phyloP scores from a whole-genome alignment of 2,329 filamentous ascomycete genomes.

The Trichoderma sp. region DNA sequence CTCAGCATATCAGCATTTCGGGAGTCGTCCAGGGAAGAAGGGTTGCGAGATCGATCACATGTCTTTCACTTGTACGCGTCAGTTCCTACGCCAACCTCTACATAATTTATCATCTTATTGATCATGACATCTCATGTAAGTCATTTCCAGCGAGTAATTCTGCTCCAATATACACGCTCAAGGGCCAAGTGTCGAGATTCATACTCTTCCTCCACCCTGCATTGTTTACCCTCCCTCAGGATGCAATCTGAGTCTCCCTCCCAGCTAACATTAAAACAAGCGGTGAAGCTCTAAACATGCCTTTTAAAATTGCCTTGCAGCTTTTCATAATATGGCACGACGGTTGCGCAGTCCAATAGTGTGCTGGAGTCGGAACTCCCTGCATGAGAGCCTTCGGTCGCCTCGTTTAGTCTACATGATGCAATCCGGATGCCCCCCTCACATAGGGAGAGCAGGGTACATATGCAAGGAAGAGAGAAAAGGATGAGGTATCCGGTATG shows the following conservation, averaged over 20 bases:
- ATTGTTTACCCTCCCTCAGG: not conserved
- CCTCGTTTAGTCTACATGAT: not conserved
- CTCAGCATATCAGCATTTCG: not conserved
- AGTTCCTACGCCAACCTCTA: too few species aligned
- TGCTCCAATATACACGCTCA: too few species aligned
- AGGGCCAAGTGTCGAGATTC: too few species aligned
- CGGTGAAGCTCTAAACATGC: slow-evolving; percentile 3
- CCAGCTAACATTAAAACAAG: not conserved
- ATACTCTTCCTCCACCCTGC: not conserved
- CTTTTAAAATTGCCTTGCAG: not conserved
- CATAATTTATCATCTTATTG: too few species aligned
- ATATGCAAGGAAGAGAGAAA: not conserved
- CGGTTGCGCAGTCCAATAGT: not conserved
- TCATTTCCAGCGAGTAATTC: too few species aligned
- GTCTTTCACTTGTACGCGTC: too few species aligned
- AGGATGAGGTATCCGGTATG: not conserved
- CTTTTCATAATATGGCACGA: not conserved
- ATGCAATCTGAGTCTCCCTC: too few species aligned
- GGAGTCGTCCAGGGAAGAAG: too few species aligned
- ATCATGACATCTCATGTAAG: too few species aligned
- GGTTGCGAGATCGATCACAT: too few species aligned
- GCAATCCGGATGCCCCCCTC: not conserved
- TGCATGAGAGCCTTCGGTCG: not conserved
- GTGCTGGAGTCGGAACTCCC: not conserved
- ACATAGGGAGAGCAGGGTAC: not conserved